Conservation (phyloP, 2,329 filamentous ascomycete species). For the Ilyonectria mors-panacis region DNA sequence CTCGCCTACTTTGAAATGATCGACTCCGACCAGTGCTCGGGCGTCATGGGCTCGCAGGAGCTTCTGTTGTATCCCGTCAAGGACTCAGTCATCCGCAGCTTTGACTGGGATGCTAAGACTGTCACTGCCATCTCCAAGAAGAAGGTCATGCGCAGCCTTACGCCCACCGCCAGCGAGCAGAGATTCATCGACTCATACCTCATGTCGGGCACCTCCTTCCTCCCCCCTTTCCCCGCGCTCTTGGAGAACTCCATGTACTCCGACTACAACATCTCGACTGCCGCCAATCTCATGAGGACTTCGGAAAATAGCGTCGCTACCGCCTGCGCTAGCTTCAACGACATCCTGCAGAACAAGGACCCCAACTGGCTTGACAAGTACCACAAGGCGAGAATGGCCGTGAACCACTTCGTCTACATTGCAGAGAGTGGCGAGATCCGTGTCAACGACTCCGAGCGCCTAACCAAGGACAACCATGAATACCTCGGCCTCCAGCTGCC, state of each 20-base stretch:
- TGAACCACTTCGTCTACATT: conserved; percentile 90
- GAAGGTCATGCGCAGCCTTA: conserved; percentile 77
- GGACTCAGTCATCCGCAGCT: conserved; percentile 76
- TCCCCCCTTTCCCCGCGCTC: conserved; percentile 84
- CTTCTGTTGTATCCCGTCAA: conserved; percentile 88
- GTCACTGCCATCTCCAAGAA: conserved; percentile 77
- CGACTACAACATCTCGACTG: conserved; percentile 77
- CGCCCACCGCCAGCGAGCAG: conserved; percentile 74
- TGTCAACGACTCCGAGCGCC: conserved; percentile 79
- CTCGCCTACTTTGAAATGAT: conserved; percentile 83
- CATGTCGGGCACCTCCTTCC: conserved; percentile 85
- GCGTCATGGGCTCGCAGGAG: conserved; percentile 87
- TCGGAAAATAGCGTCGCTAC: conserved; percentile 78
- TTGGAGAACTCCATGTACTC: conserved; percentile 70
- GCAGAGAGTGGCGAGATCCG: conserved; percentile 82
- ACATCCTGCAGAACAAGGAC: conserved; percentile 80
- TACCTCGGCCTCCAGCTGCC: conserved; percentile 93
- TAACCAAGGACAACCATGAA: conserved; percentile 88
- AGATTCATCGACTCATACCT: conserved; percentile 88
- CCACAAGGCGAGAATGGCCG: conserved; percentile 85
- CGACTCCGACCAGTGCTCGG: conserved; percentile 78
- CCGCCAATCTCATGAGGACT: conserved; percentile 81
- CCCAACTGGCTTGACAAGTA: conserved; percentile 88
- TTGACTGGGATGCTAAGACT: conserved; percentile 78
- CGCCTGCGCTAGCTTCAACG: conserved; percentile 83